Base-by-base conservation (phyloP, 1,139 yeast species). In the Lodderomyces metapsilosis region DNA sequence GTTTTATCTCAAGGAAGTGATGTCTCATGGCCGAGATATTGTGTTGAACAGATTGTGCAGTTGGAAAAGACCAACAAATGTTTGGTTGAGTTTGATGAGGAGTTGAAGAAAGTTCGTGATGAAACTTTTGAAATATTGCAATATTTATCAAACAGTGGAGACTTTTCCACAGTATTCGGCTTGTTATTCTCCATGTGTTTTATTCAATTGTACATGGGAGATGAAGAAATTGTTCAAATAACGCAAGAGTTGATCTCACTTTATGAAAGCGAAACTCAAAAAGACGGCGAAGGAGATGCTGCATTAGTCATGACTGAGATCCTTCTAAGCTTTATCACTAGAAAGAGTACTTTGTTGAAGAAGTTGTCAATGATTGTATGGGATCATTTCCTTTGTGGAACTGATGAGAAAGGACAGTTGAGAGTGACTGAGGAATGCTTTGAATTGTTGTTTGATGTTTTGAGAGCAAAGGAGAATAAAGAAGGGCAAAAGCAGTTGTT, bases 401-500 rank as follows among this genome's bases (percentile, higher is more conserved):
- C 56, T 43, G 59, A 56, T 16, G 59, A 51, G 11, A 43, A 49
- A 12, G 73, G 70, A 0, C 9, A 53, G 20, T 42, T 62, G 15
- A 57, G 62, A 43, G 49, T 70, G n/a, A 73, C 71, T 10, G 65
- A 59, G 18, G 70, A 67, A 12, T 80, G 88, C 45, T 62, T 89
- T 39, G 68, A 72, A 34, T 64, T 83, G 27, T 60, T 91, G 43
- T 77, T 76, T 46, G 88, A 86, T 51, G 84, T 89, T 16, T 69
- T 92, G 46, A 66, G 66, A 10, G 78, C 95, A 0, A 81, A 79
- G 55, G 98, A 92, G 59, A 88, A 85, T 57, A 79, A 82, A 49
- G 82, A 82, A 49, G 98, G 98, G 1, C 95, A 88, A 59, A 76
- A 76, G 30, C 77, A 76, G 36, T 62, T 92, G 53, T 92, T 91